Percentiles rank a stretch among this genome's conserved stretches.
Conservation (phyloP, 2,329 filamentous ascomycete genomes). For the Penicillium oxalicum region DNA sequence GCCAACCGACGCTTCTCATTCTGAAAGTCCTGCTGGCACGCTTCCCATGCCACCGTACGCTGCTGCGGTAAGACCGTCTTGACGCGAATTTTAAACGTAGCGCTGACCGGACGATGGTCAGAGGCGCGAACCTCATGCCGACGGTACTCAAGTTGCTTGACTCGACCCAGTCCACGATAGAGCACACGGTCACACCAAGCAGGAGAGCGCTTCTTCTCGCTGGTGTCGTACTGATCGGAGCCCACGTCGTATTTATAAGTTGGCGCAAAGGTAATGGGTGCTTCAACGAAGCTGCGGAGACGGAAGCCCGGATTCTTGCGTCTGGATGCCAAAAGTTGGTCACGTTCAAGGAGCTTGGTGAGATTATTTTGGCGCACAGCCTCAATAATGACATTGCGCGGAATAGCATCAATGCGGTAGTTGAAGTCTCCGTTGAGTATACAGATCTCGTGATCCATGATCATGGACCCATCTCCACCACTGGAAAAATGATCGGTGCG, state of each 20-base stretch:
- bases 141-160: conserved; percentile 81
- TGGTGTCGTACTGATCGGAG: conserved; percentile 87
- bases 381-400: conserved; percentile 82
- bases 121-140: conserved; percentile 86
- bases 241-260: conserved; percentile 99
- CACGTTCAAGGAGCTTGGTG: conserved; percentile 78
- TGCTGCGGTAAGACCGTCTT: conserved; percentile 70
- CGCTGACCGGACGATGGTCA: conserved; percentile 89
- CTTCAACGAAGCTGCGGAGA: conserved; percentile 82
- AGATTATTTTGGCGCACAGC: conserved; percentile 78
- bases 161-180: conserved; percentile 72
- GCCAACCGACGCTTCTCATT: conserved; percentile 63
- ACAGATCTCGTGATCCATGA: conserved; percentile 96
- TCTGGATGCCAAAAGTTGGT: conserved; percentile 83
- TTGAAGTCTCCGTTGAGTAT: conserved; percentile 94
- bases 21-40: conserved; percentile 69
- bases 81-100: conserved; percentile 71
- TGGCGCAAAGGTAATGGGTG: conserved; percentile 83
- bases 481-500: conserved; percentile 76
- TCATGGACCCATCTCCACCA: conserved; percentile 91
- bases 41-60: conserved; percentile 62
- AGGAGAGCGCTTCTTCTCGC: conserved; percentile 87
- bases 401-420: conserved; percentile 97
- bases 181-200: conserved; percentile 95
- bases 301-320: conserved; percentile 86